Conservation (phyloP, 768 basidiomycete genomes). For the Clitopilus hobsonii region DNA sequence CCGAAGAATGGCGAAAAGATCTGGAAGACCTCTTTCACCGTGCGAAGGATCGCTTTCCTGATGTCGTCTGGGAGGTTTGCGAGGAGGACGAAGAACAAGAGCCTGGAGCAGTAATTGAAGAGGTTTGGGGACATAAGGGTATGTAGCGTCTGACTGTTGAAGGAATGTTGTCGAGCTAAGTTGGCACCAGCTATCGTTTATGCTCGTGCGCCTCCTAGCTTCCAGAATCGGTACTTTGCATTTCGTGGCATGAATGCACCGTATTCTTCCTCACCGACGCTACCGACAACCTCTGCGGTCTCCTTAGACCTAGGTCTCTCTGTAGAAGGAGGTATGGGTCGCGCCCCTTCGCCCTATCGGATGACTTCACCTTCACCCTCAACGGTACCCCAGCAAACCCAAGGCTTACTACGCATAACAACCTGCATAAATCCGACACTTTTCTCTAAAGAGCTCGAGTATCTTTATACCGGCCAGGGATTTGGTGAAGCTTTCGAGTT, state of each 20-base stretch:
- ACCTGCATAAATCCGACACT: slow-evolving; percentile 72
- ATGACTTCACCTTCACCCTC: slow-evolving; percentile 45
- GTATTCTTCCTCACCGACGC: slow-evolving; percentile 38
- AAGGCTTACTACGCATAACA: slow-evolving; percentile 53
- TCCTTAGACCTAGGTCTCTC: slow-evolving; percentile 47
- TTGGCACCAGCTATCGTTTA: slow-evolving; percentile 81
- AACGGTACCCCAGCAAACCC: slow-evolving; percentile 30
- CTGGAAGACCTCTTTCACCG: slow-evolving; percentile 70
- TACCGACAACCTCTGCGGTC: slow-evolving; percentile 55
- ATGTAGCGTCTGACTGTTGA: slow-evolving; percentile 12
- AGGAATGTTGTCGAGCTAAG: background rate
- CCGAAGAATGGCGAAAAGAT: slow-evolving; percentile 75
- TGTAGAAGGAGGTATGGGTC: slow-evolving; percentile 17
- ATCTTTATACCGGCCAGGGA: slow-evolving; percentile 90
- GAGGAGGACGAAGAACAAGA: slow-evolving; percentile 46
- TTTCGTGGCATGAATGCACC: slow-evolving; percentile 52
- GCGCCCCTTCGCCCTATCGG: slow-evolving; percentile 32
- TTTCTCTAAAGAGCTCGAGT: slow-evolving; percentile 89
- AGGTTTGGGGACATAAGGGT: slow-evolving; percentile 98
- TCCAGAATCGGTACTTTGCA: slow-evolving; percentile 86
- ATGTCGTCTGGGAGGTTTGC: slow-evolving; percentile 86
- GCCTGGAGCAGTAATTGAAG: slow-evolving; percentile 31
- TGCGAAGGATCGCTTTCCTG: slow-evolving; percentile 92
- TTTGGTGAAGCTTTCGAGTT: slow-evolving; percentile 87
- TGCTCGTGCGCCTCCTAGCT: slow-evolving; percentile 87